Base-by-base conservation (phyloP, 306 rosid genomes). In the Cucumis hystrix region DNA sequence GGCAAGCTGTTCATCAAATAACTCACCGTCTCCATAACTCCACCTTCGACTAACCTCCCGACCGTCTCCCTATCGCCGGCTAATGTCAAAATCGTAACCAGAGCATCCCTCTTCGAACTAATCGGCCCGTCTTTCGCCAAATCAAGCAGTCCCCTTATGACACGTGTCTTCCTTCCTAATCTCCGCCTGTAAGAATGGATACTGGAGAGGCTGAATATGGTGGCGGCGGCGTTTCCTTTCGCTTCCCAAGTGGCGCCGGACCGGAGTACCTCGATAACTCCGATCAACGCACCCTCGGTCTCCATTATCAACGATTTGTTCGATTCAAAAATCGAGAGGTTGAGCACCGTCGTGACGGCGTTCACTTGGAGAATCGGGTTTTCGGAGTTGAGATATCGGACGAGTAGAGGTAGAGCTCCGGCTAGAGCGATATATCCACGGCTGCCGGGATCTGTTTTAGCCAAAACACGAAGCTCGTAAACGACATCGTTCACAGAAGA, bases 211-310 rank as follows among this genome's bases (percentile, higher is more conserved):
- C 97, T 89, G 74, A 90, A 96, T 52, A 96, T 84, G 28, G 97
- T 86, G 0, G 99, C 98, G 0, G 97, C 98, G 5, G 98, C 98
- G n/a, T 96, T 96, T 0, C 93, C 96, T 54, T 88, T 96, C 6
- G 99, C 96, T 56, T 96, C 99, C 99, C 99, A 96, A 25, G 93
- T 86, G 69, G 88, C 88, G 0, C 98, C 98, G 0, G 83, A 56
- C 0, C 84, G 81, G 1, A 96, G 84, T 35, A 96, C 96, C 79
- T 89, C 96, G 0, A 87, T 78, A 1, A 96, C 82, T 28, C 94
- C 97, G 84, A 84, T 89, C 11, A 92, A 8, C 0, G 84, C 97
- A 17, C 98, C 97, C 49, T 89, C 93, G 0, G 89, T 92, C 10
- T 96, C 97, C 92, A 92, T 89, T 5, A 96, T 92, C 78, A 83